Conservation (phyloP, 2,329 filamentous ascomycete genomes). For the Colletotrichum caudatum region DNA sequence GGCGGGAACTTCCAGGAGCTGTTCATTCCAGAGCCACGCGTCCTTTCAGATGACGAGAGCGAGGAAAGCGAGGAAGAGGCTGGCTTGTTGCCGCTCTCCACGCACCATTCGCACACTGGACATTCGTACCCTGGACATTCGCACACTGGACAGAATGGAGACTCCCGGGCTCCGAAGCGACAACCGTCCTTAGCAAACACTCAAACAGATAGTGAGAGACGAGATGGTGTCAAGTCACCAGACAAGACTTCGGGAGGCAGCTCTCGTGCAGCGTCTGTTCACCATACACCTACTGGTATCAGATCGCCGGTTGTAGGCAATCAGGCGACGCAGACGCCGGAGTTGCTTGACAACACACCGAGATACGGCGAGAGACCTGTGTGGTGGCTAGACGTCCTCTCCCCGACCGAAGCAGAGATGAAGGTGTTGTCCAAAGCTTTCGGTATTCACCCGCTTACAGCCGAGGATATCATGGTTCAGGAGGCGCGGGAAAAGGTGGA, state of each 20-base stretch:
- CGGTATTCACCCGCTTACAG: constrained; percentile 93
- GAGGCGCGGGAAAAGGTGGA: constrained; percentile 98
- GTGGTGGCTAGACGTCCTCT: constrained; percentile 96
- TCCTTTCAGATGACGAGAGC: constrained; percentile 79
- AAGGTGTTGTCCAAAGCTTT: constrained; percentile 92
- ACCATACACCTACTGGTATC: constrained; percentile 61
- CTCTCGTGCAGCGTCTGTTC: constrained; percentile 55
- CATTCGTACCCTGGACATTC: too few species aligned
- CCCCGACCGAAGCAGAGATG: constrained; percentile 95
- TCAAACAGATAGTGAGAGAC: constrained; percentile 46
- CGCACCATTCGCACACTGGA: constrained; percentile 46
- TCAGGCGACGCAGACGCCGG: constrained; percentile 46
- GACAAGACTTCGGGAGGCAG: constrained; percentile 48
- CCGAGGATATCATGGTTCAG: constrained; percentile 97
- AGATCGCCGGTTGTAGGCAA: constrained; percentile 52
- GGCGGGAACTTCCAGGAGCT: constrained; percentile 87
- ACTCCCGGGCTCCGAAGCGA: constrained; percentile 59
- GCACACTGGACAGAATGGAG: constrained; percentile 52
- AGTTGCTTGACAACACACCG: constrained; percentile 58
- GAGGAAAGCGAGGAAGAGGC: constrained; percentile 65
- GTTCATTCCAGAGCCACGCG: constrained; percentile 87
- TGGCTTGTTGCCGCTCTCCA: constrained; percentile 25
- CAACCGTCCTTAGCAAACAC: constrained; percentile 57
- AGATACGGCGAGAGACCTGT: constrained; percentile 86
- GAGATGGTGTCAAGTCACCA: constrained; percentile 48